Base-by-base conservation (phyloP, 2,329 filamentous ascomycete genomes). In the Penicillium paneum region DNA sequence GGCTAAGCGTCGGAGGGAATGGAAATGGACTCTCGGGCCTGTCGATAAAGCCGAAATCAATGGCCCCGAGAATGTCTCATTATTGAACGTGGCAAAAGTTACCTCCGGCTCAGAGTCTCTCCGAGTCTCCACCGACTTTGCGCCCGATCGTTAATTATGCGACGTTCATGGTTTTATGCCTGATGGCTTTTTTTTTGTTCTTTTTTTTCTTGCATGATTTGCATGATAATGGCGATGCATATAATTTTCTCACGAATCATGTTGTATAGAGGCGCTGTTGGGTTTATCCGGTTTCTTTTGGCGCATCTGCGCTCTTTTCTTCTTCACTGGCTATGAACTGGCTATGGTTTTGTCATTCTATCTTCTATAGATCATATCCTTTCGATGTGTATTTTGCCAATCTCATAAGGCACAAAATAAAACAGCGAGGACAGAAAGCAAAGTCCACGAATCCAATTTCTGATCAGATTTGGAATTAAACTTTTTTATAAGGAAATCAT, bases 21-120 rank as follows among this genome's bases (percentile, higher is more conserved):
- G 82, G 82, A 72, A 76, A 43, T 84, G 82, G 82, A 84, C 82
- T 1, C 67, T 84, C 11, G 80, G 77, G 1, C 76, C 80, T 11
- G 57, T 80, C 28, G 62, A 69, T 15, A 50, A 49, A 24, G 49
- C 31, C 13, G 48, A 57, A 8, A 58, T 56, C 11, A 54, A 28
- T 26, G 39, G 29, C 17, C 44, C 55, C 21, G 41, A 55, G 12
- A 45, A 54, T 28, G 40, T 54, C 10, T 40, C 50, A 28, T 44
- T 42, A 19, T 54, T 48, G 36, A 34, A 42, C 13, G 34, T 36
- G 4, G 34, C 53, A 5, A 44, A 34, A 11, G 17, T n/a, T 11
- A n/a, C 29, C 8, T 19, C 21, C 5, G 48, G 29, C 2, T 44
- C 40, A 3, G 29, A 52, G 24, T 24, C 42, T 21, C 41, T 28